phyloP scores from a whole-genome alignment of 129 eudicot genomes.

The Helichrysum umbraculigerum region DNA sequence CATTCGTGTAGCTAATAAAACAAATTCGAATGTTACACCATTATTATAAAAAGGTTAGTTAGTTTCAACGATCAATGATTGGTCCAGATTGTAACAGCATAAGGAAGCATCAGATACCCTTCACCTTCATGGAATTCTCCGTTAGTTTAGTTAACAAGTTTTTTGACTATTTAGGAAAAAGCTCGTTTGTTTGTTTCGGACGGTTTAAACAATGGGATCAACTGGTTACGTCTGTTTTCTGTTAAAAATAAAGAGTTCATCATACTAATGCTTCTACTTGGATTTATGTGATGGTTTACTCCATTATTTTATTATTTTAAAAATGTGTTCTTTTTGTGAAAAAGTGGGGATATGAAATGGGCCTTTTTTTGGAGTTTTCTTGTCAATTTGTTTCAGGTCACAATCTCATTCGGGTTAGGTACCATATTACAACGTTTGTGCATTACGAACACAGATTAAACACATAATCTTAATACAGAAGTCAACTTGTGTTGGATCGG shows the following conservation, averaged over 20 bases:
- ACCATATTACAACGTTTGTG: not conserved
- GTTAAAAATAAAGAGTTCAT: constrained; percentile 14
- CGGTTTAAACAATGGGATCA: constrained; percentile 36
- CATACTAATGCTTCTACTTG: constrained; percentile 28
- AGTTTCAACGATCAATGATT: constrained; percentile 13
- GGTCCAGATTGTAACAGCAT: constrained; percentile 29
- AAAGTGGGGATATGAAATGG: not conserved
- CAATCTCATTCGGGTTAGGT: not conserved
- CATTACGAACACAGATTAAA: not conserved
- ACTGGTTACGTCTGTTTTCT: not conserved
- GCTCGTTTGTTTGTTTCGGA: constrained; percentile 22
- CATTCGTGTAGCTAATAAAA: no score
- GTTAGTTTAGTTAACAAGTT: constrained; percentile 22
- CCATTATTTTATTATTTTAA: not conserved
- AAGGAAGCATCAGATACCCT: constrained; percentile 18
- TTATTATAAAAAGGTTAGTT: not conserved
- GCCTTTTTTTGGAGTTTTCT: constrained; percentile 11
- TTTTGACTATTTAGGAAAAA: not conserved
- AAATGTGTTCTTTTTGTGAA: not conserved
- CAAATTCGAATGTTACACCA: no score
- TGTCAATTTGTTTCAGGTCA: not conserved
- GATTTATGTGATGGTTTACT: constrained; percentile 16
- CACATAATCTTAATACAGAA: not conserved
- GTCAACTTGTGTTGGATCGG: not conserved
- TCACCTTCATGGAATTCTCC: constrained; percentile 35